Base-by-base conservation (phyloP, 2,329 filamentous ascomycete species). In the Didymella lethalis region DNA sequence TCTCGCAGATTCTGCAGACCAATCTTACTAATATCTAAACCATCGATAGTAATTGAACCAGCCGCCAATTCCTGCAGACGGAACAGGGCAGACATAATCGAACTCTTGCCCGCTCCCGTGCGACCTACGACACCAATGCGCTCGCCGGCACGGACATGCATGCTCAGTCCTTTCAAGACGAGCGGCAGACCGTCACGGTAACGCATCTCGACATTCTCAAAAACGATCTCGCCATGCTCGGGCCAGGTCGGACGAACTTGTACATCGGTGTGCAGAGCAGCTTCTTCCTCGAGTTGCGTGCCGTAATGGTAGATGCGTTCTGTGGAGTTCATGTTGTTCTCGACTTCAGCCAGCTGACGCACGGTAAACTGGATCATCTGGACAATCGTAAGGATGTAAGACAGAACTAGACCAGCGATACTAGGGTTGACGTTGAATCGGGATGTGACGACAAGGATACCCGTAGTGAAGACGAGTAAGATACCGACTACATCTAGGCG, bases 271-370 rank as follows among this genome's bases (percentile, higher is more conserved):
- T 93, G 90, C 1, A 93, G 82, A 0, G 93, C 92, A 0, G 94
- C 92, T 77, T 98, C 95, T 73, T 97, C 90, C 63, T 96, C 93
- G 4, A 99, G 85, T 66, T 91, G 79, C 0, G 87, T 92, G 54
- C 92, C 93, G 75, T 98, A 98, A 80, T 96, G 92, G 74, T 93
- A 88, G 32, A 98, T 83, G 48, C 95, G 89, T 79, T 98, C 94
- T 0, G 96, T 95, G 0, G 93, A 89, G 75, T 97, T 98, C 94
- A 98, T 98, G 73, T 93, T 92, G 78, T 97, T 98, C 77, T 98
- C 94, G 8, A 98, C 92, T 77, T 97, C 94, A 26, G 94, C 94
- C 7, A 97, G 84, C 78, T 98, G 94, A 18, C 95, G 87, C 18
- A 98, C 92, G 0, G 92, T 94, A 77, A 97, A 97, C 74, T 97